Conservation (phyloP, 805 yeast genomes). For the Yarrowia deformans region DNA sequence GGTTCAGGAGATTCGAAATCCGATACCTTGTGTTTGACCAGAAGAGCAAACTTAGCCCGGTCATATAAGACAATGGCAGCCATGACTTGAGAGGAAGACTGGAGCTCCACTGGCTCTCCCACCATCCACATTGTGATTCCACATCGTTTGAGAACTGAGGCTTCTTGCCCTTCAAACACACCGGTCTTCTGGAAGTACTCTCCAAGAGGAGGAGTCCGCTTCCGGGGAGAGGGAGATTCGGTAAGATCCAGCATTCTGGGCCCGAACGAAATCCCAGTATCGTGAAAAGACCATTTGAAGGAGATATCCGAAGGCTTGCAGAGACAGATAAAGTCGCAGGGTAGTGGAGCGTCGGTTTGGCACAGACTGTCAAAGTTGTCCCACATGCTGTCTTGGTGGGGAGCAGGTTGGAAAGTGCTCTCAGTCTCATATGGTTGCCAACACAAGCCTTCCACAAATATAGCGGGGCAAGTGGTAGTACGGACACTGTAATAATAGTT, state of each 20-base stretch:
- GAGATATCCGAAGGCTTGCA: slow-evolving; percentile 2
- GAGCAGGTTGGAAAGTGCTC: too few species aligned
- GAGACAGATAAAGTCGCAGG: slow-evolving; percentile 6
- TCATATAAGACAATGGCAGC: slow-evolving; percentile 10
- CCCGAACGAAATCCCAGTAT: background rate
- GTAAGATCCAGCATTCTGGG: slow-evolving; percentile 18
- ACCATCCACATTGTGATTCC: slow-evolving; percentile 21
- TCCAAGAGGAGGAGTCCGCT: slow-evolving; percentile 8
- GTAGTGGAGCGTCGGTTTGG: background rate
- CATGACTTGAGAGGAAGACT: slow-evolving; percentile 11
- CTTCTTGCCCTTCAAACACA: slow-evolving; percentile 3
- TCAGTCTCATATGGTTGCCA: background rate
- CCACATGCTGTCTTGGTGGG: slow-evolving; percentile 3
- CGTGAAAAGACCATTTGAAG: slow-evolving; percentile 13
- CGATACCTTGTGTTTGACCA: slow-evolving; percentile 16
- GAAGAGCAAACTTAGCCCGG: background rate
- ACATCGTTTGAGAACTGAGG: background rate
- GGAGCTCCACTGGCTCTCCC: slow-evolving; percentile 7
- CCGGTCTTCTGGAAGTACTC: slow-evolving; percentile 14
- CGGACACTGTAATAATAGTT: slow-evolving; percentile 11
- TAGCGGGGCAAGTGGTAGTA: slow-evolving; percentile 9
- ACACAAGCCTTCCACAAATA: slow-evolving; percentile 11
- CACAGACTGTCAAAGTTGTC: slow-evolving; percentile 1
- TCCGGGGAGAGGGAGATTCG: background rate
- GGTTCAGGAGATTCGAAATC: slow-evolving; percentile 9